These are phyloP conservation scores for Cordyceps sp. DNA, from an alignment of 2,329 filamentous ascomycete species.

Conservation along the genomic window DNA sequence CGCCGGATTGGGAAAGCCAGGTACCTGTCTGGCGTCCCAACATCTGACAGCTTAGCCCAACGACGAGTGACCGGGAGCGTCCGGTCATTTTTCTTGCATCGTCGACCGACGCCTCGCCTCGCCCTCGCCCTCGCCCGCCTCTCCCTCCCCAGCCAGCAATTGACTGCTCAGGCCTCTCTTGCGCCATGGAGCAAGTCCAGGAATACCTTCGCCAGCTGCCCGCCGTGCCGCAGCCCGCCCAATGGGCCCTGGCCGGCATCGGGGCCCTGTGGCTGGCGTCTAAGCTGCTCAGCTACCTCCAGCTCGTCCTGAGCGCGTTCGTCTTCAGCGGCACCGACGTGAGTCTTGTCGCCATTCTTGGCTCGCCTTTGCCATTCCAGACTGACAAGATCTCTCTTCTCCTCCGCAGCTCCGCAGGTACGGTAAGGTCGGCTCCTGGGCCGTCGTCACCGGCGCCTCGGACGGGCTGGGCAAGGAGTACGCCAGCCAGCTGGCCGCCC, in stretches of 20 bases:
- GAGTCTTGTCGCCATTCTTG: slow-evolving; percentile 11
- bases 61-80: no score
- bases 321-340: slow-evolving; percentile 48
- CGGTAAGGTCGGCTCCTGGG: slow-evolving; percentile 85
- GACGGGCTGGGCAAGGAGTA: slow-evolving; percentile 97
- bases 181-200: slow-evolving; percentile 12
- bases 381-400: background rate
- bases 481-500: slow-evolving; percentile 71
- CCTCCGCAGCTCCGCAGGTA: slow-evolving; percentile 70
- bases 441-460: slow-evolving; percentile 83
- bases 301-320: slow-evolving; percentile 51
- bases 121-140: no score
- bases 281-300: slow-evolving; percentile 40
- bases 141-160: no score
- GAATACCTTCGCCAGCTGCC: slow-evolving; percentile 9
- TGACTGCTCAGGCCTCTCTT: no score
- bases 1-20: no score
- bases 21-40: no score
- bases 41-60: no score
- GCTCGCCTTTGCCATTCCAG: slow-evolving; percentile 1
- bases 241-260: slow-evolving; percentile 31
- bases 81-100: no score
- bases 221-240: slow-evolving; percentile 24
- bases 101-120: no score
- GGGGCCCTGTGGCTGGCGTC: slow-evolving; percentile 42